Base-by-base conservation (phyloP, 768 basidiomycete species). In the Lentinula sp. region DNA sequence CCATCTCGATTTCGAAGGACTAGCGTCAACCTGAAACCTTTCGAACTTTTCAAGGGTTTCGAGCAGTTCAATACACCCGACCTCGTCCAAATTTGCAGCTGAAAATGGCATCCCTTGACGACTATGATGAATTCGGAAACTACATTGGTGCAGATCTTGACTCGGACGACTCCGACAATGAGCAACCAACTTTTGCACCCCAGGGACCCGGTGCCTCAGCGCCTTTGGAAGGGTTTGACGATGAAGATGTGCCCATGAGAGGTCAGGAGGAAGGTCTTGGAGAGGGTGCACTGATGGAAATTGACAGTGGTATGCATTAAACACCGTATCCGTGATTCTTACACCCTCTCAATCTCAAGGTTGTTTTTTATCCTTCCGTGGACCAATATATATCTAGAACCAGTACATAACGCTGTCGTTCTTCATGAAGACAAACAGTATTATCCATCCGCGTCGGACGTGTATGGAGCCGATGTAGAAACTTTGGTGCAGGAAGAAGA, bases 401-500 rank as follows among this genome's bases (percentile, higher is more conserved):
- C 91, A 45, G 74, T 80, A 36, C 88, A 91, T 65, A 91, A 88
- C 62, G 91, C 91, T 53, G 89, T 94, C 18, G 73, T 98, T 48
- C 79, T 98, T 49, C 96, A 98, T 68, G 97, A 98, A 71, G 91
- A 99, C 76, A 99, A 99, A 74, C 91, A 94, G 73, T 98, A 99
- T 73, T 99, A 99, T 71, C 92, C 94, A 13, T 90, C 90, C 13
- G 96, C 97, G 1, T 80, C 79, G 59, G 94, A 98, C 16, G 85
- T 95, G 1, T 99, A 99, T 72, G 97, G 97, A 2, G 79, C 85
- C 42, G 97, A 87, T 61, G 97, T 99, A 35, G 96, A 98, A 75
- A 91, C 97, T 0, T 75, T 98, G 66, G 97, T 99, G 2, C 97
- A 98, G 71, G 97, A 99, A 73, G 97, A 99, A 75, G 97, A 99